A percentile compares a stretch with the other conserved stretches of the same genome.
Conservation (phyloP, 805 yeast genomes). For the Ogataea minuta region DNA sequence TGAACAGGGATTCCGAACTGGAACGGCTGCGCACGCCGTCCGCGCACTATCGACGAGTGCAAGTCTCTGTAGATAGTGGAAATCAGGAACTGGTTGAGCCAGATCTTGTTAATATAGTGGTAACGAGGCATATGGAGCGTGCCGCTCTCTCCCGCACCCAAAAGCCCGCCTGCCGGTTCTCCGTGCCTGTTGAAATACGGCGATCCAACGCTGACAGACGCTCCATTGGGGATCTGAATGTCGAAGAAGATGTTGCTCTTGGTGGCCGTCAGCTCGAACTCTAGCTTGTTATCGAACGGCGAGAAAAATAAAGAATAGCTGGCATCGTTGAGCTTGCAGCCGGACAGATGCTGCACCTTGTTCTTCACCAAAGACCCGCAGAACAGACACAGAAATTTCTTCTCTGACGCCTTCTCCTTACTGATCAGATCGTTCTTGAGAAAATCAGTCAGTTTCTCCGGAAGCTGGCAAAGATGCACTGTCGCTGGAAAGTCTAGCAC, state of each 20-base stretch:
- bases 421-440: constrained; percentile 44
- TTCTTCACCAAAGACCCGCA: constrained; percentile 26
- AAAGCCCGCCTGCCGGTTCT: constrained; percentile 58
- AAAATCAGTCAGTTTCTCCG: constrained; percentile 42
- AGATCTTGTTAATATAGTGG: constrained; percentile 52
- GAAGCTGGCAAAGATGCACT: constrained; percentile 25
- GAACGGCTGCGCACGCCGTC: constrained; percentile 14
- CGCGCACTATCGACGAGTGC: constrained; percentile 7
- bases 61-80: constrained; percentile 18
- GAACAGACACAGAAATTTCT: constrained; percentile 24
- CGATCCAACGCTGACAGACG: constrained; percentile 41
- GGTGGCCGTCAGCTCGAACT: constrained; percentile 20
- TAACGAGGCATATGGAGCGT: constrained; percentile 52
- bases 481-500: constrained; percentile 29
- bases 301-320: constrained; percentile 25
- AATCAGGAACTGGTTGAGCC: constrained; percentile 49
- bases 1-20: constrained; percentile 10
- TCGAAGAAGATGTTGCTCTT: constrained; percentile 30
- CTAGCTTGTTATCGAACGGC: constrained; percentile 27
- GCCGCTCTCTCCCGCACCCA: constrained; percentile 55
- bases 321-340: constrained; percentile 24
- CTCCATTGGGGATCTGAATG: constrained; percentile 25
- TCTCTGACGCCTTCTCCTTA: constrained; percentile 21
- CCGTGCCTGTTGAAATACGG: constrained; percentile 78
- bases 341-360: constrained; percentile 16